Evolutionary conservation across 805 yeast species (phyloP).

Genomic region (Scheffersomyces ergatensis): DNA sequence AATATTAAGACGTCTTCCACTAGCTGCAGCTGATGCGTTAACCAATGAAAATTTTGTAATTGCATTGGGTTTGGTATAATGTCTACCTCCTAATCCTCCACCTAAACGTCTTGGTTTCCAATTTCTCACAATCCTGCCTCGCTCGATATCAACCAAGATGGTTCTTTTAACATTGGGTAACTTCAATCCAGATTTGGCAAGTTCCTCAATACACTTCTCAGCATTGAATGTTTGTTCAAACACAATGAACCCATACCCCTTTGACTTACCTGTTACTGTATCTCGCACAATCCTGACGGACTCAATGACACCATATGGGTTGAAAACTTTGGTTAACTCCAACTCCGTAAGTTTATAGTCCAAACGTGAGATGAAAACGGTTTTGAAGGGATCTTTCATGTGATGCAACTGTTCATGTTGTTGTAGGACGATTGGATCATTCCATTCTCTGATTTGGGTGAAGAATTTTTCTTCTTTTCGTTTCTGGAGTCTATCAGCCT

Average conservation of each 20-base stretch:
- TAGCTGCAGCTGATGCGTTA: slow-evolving; percentile 39
- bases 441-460: slow-evolving; percentile 31
- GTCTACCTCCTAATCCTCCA: slow-evolving; percentile 91
- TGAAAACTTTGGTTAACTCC: slow-evolving; percentile 62
- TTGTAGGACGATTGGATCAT: slow-evolving; percentile 26
- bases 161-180: slow-evolving; percentile 48
- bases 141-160: slow-evolving; percentile 67
- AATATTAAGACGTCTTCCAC: slow-evolving; percentile 23
- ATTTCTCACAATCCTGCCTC: slow-evolving; percentile 61
- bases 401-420: slow-evolving; percentile 22
- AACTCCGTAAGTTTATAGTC: slow-evolving; percentile 63
- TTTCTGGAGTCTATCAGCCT: slow-evolving; percentile 7
- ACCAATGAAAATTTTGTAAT: slow-evolving; percentile 13
- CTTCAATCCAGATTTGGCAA: slow-evolving; percentile 43
- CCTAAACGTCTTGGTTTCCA: slow-evolving; percentile 80
- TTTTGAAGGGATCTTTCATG: slow-evolving; percentile 64
- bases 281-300: slow-evolving; percentile 39
- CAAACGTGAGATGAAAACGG: slow-evolving; percentile 76
- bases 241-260: slow-evolving; percentile 84
- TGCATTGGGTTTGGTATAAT: slow-evolving; percentile 43
- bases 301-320: slow-evolving; percentile 70
- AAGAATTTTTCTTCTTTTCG: slow-evolving; percentile 10
- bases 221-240: slow-evolving; percentile 62
- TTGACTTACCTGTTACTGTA: slow-evolving; percentile 44
- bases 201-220: slow-evolving; percentile 56